Base-by-base conservation (phyloP, 345 rosid genomes). In the Populus deltoides region DNA sequence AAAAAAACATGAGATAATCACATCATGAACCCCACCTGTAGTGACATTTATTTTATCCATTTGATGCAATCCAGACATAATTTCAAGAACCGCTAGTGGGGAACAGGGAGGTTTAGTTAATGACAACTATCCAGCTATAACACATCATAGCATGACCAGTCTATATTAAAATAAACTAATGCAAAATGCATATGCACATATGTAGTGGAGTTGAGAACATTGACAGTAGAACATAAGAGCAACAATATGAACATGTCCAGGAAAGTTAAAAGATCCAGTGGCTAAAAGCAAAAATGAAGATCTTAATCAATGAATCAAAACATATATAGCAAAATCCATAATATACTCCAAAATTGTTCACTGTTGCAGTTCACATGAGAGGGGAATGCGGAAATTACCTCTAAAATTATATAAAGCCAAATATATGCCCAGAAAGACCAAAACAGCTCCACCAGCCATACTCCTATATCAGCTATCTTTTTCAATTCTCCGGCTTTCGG, bases 371-470 rank as follows among this genome's bases (percentile, higher is more conserved):
- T 79, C 33, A 59, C 25, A 65, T 41, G 45, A 41, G 45, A 41
- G 45, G 45, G 33, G 39, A 41, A 43, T 59, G 71, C 66, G 43
- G 4, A 72, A 61, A 68, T 66, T 87, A 91, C 98, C 99, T 92
- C 91, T 57, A 92, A 85, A 82, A 95, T 95, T 73, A 95, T 95
- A 88, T 93, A 95, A 22, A 95, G 87, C 99, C 99, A 93, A 70
- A 91, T 79, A 83, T 95, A 95, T 75, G 99, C 98, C 98, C 98
- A 95, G 76, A 95, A 92, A 71, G 99, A 95, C 99, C 99, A 95
- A 76, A 93, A 88, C 38, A 95, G 92, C 90, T 93, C 98, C 77
- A 93, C 97, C 20, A 92, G 82, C 99, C 99, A 95, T 76, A 95
- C 97, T 24, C 99, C 98, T 13, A 93, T 66, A 77, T 95, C 99